phyloP scores from a whole-genome alignment of 495 filamentous ascomycete species.

The Tuber umbilicatum region DNA sequence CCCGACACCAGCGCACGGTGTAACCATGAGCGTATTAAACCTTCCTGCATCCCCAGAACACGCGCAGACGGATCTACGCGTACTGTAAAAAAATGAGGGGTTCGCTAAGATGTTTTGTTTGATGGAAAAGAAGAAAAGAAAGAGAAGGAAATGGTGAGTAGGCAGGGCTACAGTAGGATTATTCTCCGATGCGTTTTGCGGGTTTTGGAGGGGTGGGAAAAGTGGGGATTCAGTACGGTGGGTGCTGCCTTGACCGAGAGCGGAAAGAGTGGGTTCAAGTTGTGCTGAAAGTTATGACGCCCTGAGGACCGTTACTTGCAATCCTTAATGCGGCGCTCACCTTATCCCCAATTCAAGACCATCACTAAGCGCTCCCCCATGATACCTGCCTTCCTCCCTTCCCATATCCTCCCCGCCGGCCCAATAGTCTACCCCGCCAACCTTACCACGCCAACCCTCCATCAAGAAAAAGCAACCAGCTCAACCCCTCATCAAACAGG shows the following conservation, averaged over 20 bases:
- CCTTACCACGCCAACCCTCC: not conserved
- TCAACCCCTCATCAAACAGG: not conserved
- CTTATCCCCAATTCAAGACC: too few species aligned
- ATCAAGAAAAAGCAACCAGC: not conserved
- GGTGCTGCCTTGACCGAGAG: not conserved
- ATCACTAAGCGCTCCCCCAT: too few species aligned
- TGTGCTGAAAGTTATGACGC: not conserved
- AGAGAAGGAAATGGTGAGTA: not conserved
- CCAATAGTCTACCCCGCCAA: not conserved
- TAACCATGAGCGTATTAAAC: conserved; percentile 5
- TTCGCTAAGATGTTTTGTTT: not conserved
- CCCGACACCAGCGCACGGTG: not conserved
- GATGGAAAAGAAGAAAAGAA: not conserved
- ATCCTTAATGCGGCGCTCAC: not conserved
- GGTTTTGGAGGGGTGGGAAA: not conserved
- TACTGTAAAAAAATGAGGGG: too few species aligned
- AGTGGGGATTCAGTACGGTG: not conserved
- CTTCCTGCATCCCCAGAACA: not conserved
- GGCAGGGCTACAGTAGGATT: not conserved
- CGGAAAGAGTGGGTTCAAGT: not conserved
- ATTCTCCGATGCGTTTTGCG: not conserved
- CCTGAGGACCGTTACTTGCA: not conserved
- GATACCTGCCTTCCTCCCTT: not conserved
- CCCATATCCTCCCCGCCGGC: not conserved
- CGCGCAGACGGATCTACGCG: not conserved